Percentiles rank a stretch among this genome's conserved stretches.
Conservation (phyloP, 2,329 filamentous ascomycete species). For the Fusarium guadeloupense region DNA sequence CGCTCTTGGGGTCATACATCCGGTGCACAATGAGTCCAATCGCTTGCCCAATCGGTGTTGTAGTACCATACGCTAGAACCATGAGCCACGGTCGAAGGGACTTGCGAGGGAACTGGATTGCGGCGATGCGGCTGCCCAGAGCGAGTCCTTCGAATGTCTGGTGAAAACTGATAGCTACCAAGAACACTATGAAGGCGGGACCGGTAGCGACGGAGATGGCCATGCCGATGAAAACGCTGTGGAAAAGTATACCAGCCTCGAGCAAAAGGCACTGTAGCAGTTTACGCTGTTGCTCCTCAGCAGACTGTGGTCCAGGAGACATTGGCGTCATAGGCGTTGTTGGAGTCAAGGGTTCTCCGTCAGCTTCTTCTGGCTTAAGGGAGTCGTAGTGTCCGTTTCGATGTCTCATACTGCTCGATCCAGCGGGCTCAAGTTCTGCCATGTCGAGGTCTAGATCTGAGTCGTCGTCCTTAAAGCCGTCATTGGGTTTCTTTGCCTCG, state of each 20-base stretch:
- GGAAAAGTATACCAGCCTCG: constrained; percentile 85
- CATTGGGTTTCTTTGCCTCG: constrained; percentile 42
- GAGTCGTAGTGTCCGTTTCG: constrained; percentile 47
- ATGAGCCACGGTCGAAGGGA: constrained; percentile 85
- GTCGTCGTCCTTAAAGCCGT: constrained; percentile 56
- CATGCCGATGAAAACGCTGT: constrained; percentile 89
- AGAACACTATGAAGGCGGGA: constrained; percentile 79
- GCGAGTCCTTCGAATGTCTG: constrained; percentile 91
- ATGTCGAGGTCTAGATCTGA: constrained; percentile 68
- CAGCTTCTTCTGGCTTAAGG: constrained; percentile 43
- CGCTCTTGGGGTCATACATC: constrained; percentile 80
- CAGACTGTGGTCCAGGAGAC: constrained; percentile 45
- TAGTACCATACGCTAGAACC: constrained; percentile 79
- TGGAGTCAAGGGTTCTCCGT: constrained; percentile 41
- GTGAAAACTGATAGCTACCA: constrained; percentile 84
- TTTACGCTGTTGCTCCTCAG: constrained; percentile 71
- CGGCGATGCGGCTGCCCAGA: constrained; percentile 84
- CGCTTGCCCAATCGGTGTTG: constrained; percentile 84
- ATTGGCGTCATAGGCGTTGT: constrained; percentile 34
- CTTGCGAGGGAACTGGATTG: constrained; percentile 77
- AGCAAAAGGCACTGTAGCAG: constrained; percentile 82
- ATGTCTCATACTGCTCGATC: constrained; percentile 34
- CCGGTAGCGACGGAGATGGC: constrained; percentile 83
- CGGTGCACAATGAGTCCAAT: constrained; percentile 81
- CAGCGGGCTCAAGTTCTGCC: constrained; percentile 65